Percentiles rank a stretch among this genome's conserved stretches.
phyloP scores from a whole-genome alignment of 192 early-diverging fungal species.

The Mortierella antarctica region DNA sequence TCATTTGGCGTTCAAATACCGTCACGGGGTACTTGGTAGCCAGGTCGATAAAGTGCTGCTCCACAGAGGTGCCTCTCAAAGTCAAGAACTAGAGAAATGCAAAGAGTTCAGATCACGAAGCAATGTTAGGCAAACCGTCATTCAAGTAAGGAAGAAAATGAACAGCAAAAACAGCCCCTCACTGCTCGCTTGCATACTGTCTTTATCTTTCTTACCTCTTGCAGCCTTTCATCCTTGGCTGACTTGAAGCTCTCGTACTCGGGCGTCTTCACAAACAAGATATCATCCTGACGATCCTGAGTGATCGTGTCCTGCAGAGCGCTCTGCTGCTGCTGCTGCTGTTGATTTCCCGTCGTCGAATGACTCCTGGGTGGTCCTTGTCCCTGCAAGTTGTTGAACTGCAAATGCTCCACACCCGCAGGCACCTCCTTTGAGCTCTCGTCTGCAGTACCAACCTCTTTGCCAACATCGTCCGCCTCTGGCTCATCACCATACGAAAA shows the following conservation, averaged over 20 bases:
- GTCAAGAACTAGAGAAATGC: slow-evolving; percentile 47
- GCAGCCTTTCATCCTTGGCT: slow-evolving; percentile 57
- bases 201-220: slow-evolving; percentile 33
- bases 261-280: slow-evolving; percentile 54
- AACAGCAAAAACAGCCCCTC: not conserved
- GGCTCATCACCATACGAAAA: slow-evolving; percentile 65
- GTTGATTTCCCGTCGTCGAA: not conserved
- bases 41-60: slow-evolving; percentile 55
- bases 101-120: not conserved
- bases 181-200: not conserved
- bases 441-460: slow-evolving; percentile 10
- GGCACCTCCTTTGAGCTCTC: not conserved
- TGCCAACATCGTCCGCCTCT: slow-evolving; percentile 45
- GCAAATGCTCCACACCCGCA: not conserved
- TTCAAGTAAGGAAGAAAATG: not conserved
- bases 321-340: slow-evolving; percentile 18
- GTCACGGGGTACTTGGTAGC: slow-evolving; percentile 56
- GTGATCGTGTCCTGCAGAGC: slow-evolving; percentile 6
- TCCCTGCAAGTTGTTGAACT: not conserved
- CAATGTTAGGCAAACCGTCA: too few relatives aligned
- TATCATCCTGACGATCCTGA: slow-evolving; percentile 43
- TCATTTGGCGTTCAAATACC: slow-evolving; percentile 63
- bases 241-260: slow-evolving; percentile 62
- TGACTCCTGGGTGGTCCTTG: not conserved
- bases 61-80: slow-evolving; percentile 19